Percentiles rank a stretch among this genome's conserved stretches.
Evolutionary conservation across 2,329 filamentous ascomycete genomes (phyloP).

Genomic region (Claviceps lovelessii): DNA sequence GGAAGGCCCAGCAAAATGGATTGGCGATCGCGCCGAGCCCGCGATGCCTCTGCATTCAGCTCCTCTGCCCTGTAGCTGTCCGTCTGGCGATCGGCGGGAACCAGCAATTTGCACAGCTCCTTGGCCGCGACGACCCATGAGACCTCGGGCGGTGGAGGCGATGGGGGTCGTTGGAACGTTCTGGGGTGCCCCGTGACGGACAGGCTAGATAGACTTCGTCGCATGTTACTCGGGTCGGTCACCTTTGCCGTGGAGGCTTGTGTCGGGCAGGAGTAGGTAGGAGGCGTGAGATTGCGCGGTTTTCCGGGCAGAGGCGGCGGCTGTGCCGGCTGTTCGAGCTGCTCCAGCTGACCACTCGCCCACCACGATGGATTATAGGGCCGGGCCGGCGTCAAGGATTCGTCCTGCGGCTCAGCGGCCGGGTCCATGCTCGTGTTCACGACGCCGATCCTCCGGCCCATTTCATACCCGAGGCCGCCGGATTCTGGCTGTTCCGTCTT

Average conservation of each 20-base stretch:
- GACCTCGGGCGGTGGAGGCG: conserved; percentile 65
- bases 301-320: conserved; percentile 36
- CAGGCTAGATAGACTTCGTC: conserved; percentile 46
- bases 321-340: conserved; percentile 47
- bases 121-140: conserved; percentile 74
- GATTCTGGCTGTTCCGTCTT: conserved; percentile 16
- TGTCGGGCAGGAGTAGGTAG: conserved; percentile 76
- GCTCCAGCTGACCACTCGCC: conserved; percentile 49
- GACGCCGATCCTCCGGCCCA: conserved; percentile 37
- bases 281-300: conserved; percentile 39
- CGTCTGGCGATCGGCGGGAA: conserved; percentile 62
- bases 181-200: conserved; percentile 11
- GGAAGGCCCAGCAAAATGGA: conserved; percentile 26
- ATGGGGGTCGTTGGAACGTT: conserved; percentile 28
- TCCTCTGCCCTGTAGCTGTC: conserved; percentile 67
- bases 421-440: conserved; percentile 18
- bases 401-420: neutral
- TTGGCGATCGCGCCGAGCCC: conserved; percentile 50
- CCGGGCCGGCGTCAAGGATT: conserved; percentile 17
- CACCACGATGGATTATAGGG: conserved; percentile 60
- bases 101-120: conserved; percentile 68
- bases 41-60: conserved; percentile 53
- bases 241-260: conserved; percentile 76
- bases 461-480: conserved; percentile 41
- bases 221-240: conserved; percentile 50